A percentile compares a stretch with the other conserved stretches of the same genome.
phyloP scores from a whole-genome alignment of 192 early-diverging fungal genomes.

The Podila clonocystis region DNA sequence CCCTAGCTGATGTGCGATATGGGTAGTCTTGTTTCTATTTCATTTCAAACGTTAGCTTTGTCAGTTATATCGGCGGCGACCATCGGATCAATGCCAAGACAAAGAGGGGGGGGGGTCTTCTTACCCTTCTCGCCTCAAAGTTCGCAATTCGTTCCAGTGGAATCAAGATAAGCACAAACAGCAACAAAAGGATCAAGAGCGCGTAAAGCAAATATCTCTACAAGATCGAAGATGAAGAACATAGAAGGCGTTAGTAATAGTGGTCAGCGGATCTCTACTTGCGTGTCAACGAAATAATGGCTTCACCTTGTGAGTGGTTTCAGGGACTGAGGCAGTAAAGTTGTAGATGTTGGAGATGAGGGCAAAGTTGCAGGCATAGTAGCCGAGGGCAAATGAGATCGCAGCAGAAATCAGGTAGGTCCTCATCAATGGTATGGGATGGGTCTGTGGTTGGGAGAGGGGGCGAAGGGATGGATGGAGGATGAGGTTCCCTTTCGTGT shows the following conservation, averaged over 20 bases:
- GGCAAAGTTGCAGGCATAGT: slow-evolving; percentile 51
- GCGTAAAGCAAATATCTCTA: slow-evolving; percentile 56
- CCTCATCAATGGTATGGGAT: slow-evolving; percentile 28
- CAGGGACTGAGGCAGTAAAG: slow-evolving; percentile 43
- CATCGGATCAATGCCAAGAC: background rate
- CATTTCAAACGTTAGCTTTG: background rate
- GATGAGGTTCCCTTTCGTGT: background rate
- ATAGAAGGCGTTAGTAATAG: background rate
- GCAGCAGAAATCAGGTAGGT: slow-evolving; percentile 47
- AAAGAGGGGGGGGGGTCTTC: background rate
- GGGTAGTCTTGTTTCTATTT: slow-evolving; percentile 57
- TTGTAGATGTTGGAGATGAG: slow-evolving; percentile 47
- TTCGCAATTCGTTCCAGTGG: slow-evolving; percentile 57
- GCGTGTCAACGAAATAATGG: no score
- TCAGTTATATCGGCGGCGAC: background rate
- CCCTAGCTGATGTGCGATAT: slow-evolving; percentile 57
- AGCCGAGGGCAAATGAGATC: slow-evolving; percentile 46
- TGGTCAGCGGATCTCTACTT: background rate
- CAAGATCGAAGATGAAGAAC: background rate
- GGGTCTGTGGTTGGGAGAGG: background rate
- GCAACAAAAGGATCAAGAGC: slow-evolving; percentile 43
- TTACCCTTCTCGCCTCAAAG: slow-evolving; percentile 57
- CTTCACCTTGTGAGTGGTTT: slow-evolving; percentile 46
- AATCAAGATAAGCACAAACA: slow-evolving; percentile 55
- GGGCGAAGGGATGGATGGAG: background rate